phyloP scores from a whole-genome alignment of 768 basidiomycete species.

The Exsudoporus frostii region DNA sequence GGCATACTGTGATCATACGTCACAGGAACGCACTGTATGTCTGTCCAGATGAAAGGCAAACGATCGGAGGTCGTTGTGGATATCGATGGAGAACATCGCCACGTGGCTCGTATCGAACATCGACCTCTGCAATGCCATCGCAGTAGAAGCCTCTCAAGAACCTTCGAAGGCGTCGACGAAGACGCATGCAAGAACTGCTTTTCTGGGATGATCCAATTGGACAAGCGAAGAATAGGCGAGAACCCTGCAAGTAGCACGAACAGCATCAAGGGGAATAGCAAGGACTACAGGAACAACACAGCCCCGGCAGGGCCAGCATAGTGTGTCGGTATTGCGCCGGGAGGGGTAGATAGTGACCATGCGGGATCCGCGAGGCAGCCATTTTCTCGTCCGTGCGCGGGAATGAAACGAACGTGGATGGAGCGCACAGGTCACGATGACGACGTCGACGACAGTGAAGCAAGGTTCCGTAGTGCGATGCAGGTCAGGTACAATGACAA shows the following conservation, averaged over 20 bases:
- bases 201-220: neutral
- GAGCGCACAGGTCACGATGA: conserved; percentile 23
- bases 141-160: neutral
- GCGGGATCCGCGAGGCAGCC: conserved; percentile 29
- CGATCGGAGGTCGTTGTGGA: conserved; percentile 24
- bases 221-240: neutral
- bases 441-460: conserved; percentile 13
- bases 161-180: neutral
- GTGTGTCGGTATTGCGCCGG: conserved; percentile 19
- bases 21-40: conserved; percentile 25
- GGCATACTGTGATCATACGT: conserved; percentile 20
- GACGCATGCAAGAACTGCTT: neutral
- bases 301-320: conserved; percentile 9
- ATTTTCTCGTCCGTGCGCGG: conserved; percentile 20
- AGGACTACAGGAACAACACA: conserved; percentile 12
- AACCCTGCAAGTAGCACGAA: conserved; percentile 4
- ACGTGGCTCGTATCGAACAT: conserved; percentile 3
- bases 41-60: neutral
- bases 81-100: neutral
- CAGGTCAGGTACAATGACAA: conserved; percentile 20
- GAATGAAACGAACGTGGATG: conserved; percentile 28
- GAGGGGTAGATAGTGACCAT: conserved; percentile 20
- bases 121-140: neutral
- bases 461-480: conserved; percentile 15
- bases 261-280: conserved; percentile 14